phyloP scores from a whole-genome alignment of 768 basidiomycete genomes.

The Strobilomyces dryophilus region DNA sequence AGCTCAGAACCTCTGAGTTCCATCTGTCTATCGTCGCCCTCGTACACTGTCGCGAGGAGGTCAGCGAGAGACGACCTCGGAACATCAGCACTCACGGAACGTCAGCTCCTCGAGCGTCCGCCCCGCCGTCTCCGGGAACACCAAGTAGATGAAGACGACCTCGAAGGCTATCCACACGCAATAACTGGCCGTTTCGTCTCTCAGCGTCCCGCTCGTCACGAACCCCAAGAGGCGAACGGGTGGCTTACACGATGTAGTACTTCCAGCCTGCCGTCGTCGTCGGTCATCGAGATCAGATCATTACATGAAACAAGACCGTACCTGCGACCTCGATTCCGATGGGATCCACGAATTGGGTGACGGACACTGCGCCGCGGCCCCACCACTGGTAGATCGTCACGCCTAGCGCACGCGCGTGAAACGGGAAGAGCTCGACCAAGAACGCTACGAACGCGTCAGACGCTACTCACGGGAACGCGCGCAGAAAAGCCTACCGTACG shows the following conservation, averaged over 20 bases:
- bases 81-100: neutral
- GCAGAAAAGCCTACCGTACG: neutral
- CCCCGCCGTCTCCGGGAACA: neutral
- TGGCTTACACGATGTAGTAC: too few species aligned
- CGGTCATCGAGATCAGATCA: too few species aligned
- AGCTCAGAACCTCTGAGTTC: neutral
- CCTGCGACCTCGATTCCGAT: conserved; percentile 14
- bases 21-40: neutral
- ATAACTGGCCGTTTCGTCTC: neutral
- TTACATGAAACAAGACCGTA: neutral
- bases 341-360: conserved; percentile 13
- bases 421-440: conserved; percentile 68
- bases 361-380: conserved; percentile 34
- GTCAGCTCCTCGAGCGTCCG: neutral
- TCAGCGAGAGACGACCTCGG: neutral
- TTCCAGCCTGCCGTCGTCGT: too few species aligned
- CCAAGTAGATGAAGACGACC: neutral
- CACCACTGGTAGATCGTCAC: conserved; percentile 60
- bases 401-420: conserved; percentile 55
- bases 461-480: neutral
- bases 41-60: neutral
- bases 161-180: neutral
- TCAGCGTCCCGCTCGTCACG: too few species aligned
- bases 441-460: conserved; percentile 38
- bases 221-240: neutral